Conservation (phyloP, 164 flowering plant genomes). For the Vitis riparia region DNA sequence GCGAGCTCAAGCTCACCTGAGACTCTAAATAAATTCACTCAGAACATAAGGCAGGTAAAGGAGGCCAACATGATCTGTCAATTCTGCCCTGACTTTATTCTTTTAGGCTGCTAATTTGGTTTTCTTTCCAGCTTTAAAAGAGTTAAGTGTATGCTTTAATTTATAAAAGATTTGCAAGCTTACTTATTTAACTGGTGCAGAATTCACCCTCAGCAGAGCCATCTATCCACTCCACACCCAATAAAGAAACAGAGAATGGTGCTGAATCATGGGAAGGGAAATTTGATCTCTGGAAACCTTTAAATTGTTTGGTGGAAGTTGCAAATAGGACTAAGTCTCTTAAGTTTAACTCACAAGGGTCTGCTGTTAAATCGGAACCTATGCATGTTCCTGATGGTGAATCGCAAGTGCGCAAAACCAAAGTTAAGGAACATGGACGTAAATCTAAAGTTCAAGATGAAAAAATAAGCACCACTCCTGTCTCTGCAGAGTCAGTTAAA, state of each 20-base stretch:
- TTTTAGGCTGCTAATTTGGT: background rate
- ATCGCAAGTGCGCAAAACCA: conserved; percentile 33
- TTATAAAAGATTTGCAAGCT: too few species aligned
- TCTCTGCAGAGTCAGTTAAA: conserved; percentile 40
- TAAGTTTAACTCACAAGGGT: conserved; percentile 47
- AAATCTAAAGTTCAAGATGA: conserved; percentile 47
- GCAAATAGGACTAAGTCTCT: conserved; percentile 81
- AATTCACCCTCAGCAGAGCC: conserved; percentile 49
- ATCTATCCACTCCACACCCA: conserved; percentile 34
- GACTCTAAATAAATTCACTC: conserved; percentile 38
- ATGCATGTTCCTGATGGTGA: conserved; percentile 27
- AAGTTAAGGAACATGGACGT: conserved; percentile 42
- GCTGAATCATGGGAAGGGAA: conserved; percentile 51
- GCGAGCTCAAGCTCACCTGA: conserved; percentile 73
- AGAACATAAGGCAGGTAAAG: conserved; percentile 62
- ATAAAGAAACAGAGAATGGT: conserved; percentile 41
- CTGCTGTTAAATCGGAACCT: conserved; percentile 34
- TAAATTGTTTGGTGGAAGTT: conserved; percentile 85
- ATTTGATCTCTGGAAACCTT: conserved; percentile 85
- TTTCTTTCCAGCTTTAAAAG: background rate
- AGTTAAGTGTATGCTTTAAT: too few species aligned
- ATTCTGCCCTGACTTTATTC: background rate
- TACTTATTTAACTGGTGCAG: conserved; percentile 36
- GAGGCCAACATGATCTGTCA: background rate
- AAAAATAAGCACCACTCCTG: conserved; percentile 26